Conservation (phyloP, 306 rosid genomes). For the Corylus americana region DNA sequence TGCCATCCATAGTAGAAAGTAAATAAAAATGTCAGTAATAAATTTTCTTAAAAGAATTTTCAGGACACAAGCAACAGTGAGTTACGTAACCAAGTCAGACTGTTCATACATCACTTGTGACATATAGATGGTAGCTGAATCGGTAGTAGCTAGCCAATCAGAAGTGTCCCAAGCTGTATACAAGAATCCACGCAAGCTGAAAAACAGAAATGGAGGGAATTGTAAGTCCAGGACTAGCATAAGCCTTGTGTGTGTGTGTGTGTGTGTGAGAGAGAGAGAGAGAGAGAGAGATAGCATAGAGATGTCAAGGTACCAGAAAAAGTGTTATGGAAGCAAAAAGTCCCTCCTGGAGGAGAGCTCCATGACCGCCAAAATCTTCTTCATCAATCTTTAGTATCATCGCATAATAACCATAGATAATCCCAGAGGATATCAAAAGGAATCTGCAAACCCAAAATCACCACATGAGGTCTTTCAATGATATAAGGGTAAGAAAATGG, state of each 20-base stretch:
- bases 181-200: slow-evolving; percentile 93
- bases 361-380: slow-evolving; percentile 97
- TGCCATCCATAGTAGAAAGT: slow-evolving; percentile 36
- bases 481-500: not conserved
- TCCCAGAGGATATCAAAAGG: slow-evolving; percentile 65
- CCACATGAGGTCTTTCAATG: slow-evolving; percentile 3
- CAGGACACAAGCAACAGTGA: slow-evolving; percentile 17
- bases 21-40: slow-evolving; percentile 32
- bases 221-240: not conserved
- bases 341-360: slow-evolving; percentile 98
- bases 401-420: slow-evolving; percentile 80
- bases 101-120: slow-evolving; percentile 17
- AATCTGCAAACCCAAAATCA: slow-evolving; percentile 54
- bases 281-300: not conserved
- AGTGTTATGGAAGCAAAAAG: slow-evolving; percentile 92
- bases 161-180: slow-evolving; percentile 95
- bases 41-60: slow-evolving; percentile 27
- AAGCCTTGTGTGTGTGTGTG: not conserved
- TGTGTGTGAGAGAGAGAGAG: not conserved
- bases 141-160: slow-evolving; percentile 45
- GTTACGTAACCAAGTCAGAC: slow-evolving; percentile 31
- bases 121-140: slow-evolving; percentile 33
- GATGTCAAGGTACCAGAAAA: slow-evolving; percentile 68
- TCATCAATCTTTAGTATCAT: slow-evolving; percentile 87
- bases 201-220: slow-evolving; percentile 24